Percentiles rank a stretch among this genome's conserved stretches.
Evolutionary conservation across 345 rosid species (phyloP).

Genomic region (Gossypium stocksii): DNA sequence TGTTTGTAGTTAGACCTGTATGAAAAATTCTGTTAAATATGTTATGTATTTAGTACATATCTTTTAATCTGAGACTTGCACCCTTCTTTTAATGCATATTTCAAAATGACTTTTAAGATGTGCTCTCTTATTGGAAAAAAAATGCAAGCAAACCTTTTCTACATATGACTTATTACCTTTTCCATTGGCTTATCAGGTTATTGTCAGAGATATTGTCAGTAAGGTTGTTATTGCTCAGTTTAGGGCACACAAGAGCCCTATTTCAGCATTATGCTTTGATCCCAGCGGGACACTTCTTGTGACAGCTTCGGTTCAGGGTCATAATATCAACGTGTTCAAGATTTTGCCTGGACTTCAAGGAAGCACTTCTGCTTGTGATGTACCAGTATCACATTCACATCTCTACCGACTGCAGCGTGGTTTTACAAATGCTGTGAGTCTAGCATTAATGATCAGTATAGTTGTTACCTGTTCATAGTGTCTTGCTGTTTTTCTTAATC

Average conservation of each 20-base stretch:
- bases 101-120: neutral
- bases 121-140: neutral
- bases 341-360: constrained; percentile 55
- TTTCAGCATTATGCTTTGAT: constrained; percentile 88
- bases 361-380: constrained; percentile 37
- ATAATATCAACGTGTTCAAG: constrained; percentile 81
- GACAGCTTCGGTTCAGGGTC: constrained; percentile 90
- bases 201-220: constrained; percentile 71
- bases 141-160: neutral
- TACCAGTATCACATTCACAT: constrained; percentile 50
- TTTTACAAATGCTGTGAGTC: constrained; percentile 87
- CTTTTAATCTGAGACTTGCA: neutral
- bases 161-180: neutral
- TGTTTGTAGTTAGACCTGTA: neutral
- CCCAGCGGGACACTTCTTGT: constrained; percentile 88
- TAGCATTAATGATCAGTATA: neutral
- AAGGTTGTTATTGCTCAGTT: constrained; percentile 71
- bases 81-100: neutral
- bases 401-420: constrained; percentile 92
- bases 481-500: neutral
- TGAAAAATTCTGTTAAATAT: neutral
- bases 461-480: neutral
- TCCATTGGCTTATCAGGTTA: constrained; percentile 49
- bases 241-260: constrained; percentile 89
- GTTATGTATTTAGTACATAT: neutral